These are phyloP conservation scores for Saraca asoca DNA, from an alignment of 331 rosid genomes.

Conservation along the genomic window DNA sequence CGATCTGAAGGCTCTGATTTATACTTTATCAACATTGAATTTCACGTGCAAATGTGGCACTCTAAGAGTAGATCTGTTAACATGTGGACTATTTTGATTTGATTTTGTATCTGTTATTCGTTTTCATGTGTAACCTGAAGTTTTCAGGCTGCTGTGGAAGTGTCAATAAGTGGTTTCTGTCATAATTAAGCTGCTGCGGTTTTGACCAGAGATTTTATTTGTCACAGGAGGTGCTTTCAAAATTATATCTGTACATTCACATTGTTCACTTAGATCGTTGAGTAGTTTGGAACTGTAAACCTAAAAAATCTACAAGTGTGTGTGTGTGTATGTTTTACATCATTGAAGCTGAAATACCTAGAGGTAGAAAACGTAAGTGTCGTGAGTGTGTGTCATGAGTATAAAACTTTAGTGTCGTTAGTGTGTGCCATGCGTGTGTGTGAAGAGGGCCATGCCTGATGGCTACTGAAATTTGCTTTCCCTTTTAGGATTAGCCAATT, in stretches of 20 bases:
- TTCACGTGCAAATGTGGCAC: constrained; percentile 13
- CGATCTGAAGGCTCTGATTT: constrained; percentile 45
- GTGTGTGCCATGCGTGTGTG: too few relatives aligned
- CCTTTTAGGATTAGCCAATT: neutral
- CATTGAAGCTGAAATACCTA: neutral
- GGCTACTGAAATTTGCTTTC: too few relatives aligned
- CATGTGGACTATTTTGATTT: neutral
- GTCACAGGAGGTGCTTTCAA: neutral
- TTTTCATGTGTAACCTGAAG: neutral
- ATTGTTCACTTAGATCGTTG: neutral
- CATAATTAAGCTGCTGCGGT: neutral
- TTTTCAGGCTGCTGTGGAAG: neutral
- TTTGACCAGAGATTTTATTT: neutral
- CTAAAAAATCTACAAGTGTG: neutral
- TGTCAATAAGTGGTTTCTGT: neutral
- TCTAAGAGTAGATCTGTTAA: constrained; percentile 49
- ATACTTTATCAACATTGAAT: neutral
- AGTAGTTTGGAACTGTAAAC: neutral
- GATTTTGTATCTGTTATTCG: neutral
- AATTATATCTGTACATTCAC: neutral
- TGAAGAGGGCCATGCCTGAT: too few relatives aligned
- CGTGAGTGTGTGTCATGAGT: too few relatives aligned
- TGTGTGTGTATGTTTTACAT: neutral
- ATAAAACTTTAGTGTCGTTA: too few relatives aligned
- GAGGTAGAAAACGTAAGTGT: too few relatives aligned